Evolutionary conservation across 192 early-diverging fungal genomes (phyloP).

Genomic region (Kappamyces sp.): DNA sequence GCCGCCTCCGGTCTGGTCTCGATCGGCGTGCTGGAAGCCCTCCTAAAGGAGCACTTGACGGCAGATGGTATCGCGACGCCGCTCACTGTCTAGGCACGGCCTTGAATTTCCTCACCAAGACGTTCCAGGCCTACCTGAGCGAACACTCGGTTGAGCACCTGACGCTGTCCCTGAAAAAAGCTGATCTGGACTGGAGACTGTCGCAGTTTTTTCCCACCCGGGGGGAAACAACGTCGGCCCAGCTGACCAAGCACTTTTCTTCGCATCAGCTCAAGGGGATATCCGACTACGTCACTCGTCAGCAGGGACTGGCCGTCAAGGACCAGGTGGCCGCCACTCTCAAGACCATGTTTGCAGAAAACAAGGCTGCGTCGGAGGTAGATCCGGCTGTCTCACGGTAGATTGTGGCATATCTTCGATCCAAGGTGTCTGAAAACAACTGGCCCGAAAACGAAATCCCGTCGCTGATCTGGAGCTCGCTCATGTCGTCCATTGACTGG

Average conservation of each 20-base stretch:
- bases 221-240: conserved; percentile 76
- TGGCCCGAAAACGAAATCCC: conserved; percentile 75
- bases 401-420: conserved; percentile 60
- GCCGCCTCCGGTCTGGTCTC: conserved; percentile 61
- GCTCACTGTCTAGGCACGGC: conserved; percentile 52
- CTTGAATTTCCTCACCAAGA: conserved; percentile 74
- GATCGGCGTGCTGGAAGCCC: conserved; percentile 63
- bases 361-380: conserved; percentile 55
- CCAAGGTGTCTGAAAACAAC: conserved; percentile 55
- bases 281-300: conserved; percentile 72
- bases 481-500: conserved; percentile 77
- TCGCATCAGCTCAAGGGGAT: conserved; percentile 86
- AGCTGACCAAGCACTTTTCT: conserved; percentile 87
- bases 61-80: conserved; percentile 64
- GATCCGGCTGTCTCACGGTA: conserved; percentile 23
- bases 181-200: conserved; percentile 68
- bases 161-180: conserved; percentile 58
- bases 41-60: conserved; percentile 92
- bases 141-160: conserved; percentile 76
- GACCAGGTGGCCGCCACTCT: conserved; percentile 56
- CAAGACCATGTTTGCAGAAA: conserved; percentile 55
- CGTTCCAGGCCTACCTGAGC: conserved; percentile 73
- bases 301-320: conserved; percentile 62
- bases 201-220: conserved; percentile 88
- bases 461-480: conserved; percentile 73